Evolutionary conservation across 2,329 filamentous ascomycete genomes (phyloP), one percentile per base, ranked within the genome.

Genomic region (Verticillium nubilum): DNA sequence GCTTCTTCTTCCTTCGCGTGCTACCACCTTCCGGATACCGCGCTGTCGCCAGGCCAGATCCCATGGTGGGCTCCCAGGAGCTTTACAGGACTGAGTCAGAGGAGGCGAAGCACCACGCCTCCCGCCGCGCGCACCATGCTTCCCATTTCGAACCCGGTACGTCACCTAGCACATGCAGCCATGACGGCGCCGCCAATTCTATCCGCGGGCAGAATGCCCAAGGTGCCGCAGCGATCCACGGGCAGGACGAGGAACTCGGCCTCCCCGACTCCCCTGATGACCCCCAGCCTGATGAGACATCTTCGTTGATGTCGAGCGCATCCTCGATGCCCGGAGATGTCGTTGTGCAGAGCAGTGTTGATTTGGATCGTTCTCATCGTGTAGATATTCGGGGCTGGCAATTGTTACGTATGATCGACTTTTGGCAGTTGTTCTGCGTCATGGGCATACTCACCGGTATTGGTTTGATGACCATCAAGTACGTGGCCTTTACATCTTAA

Each of bases 391-490:
- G 94, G 71, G 95, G 95, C 64, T 79, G 92, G 69, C 82, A 83
- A 17, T 81, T 99, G 70, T 76, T 97, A 31, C 79, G 79, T 58
- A 86, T 83, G 62, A 68, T 87, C 54, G 89, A 96, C 65, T 99
- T 98, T 74, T 98, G 93, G 92, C 90, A 96, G 69, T 77, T 96
- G 28, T 98, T 96, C 73, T 74, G 84, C 60, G 86, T 97, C 65
- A 91, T 99, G 83, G 92, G 88, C 42, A 84, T 97, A n/a, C 79
- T 98, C 63, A 92, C 92, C 5, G 95, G 95, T 57, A 90, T 97
- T 67, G 95, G 95, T 12, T 78, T 99, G 65, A 99, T 99, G 95
- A 98, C 94, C 0, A 99, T 99, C 76, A 99, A 99, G 92, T 96
- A 81, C 74, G 89, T 79, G 26, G 47, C 7, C 26, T 28, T 50